Evolutionary conservation across 352 stramenopile species (phyloP), one percentile per base, ranked within the genome.

Genomic region (Globisporangium splendens): DNA sequence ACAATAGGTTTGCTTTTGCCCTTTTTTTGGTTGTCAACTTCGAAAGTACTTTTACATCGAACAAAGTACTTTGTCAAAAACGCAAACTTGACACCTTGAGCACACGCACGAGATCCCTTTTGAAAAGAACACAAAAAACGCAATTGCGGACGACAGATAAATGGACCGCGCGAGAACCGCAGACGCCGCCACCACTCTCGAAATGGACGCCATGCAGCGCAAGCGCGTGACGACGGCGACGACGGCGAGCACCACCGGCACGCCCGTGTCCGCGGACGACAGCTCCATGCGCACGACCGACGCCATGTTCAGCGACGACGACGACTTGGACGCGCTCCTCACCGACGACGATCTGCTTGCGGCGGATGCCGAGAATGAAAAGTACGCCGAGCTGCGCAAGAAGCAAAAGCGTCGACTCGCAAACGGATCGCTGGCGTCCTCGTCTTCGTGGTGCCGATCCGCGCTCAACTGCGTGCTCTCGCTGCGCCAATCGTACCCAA

Each of bases 291-390:
- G 38, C 51, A 56, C 51, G n/a, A 56, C 46, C 7, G 14, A 13
- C 43, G 15, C 46, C 18, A 61, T 47, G 54, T 44, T 54, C 46
- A 62, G 56, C 18, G 21, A 54, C 44, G 38, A 50, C 21, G 55
- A 65, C 38, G 59, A 59, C 17, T 35, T 65, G 21, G 59, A 60
- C 21, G 52, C 51, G 39, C 44, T 65, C 39, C 50, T 63, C 47
- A 51, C 51, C 8, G 52, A 60, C 18, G 59, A 50, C 5, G 59
- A 59, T 13, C n/a, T 54, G 38, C 51, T 51, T 13, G 59, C 41
- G 17, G 50, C 50, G 15, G 42, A 38, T 22, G 53, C 33, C 2
- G 54, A 62, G 20, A 58, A 50, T 1, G 49, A 66, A 22, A 50
- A 60, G 20, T 54, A 62, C 18, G 43, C 21, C 15, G 43, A 57